Evolutionary conservation across 805 yeast species (phyloP).

Genomic region (Pichia nanzhaoensis): DNA sequence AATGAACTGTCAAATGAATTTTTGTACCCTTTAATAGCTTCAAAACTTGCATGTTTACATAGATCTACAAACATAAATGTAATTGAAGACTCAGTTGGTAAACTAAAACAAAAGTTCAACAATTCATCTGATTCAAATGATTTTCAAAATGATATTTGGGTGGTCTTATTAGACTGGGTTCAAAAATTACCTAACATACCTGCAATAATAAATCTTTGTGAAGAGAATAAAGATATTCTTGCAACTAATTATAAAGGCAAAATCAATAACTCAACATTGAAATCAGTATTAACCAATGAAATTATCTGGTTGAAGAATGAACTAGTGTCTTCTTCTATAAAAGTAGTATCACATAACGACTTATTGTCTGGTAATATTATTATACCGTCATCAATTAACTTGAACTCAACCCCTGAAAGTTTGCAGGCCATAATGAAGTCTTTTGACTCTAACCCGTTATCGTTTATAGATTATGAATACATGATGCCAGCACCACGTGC

Average conservation of each 20-base stretch:
- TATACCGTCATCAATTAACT: constrained; percentile 34
- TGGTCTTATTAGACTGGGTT: constrained; percentile 56
- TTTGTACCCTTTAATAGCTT: constrained; percentile 54
- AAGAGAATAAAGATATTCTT: constrained; percentile 28
- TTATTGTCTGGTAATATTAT: constrained; percentile 68
- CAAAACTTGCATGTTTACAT: constrained; percentile 69
- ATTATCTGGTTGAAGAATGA: constrained; percentile 45
- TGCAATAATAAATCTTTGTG: constrained; percentile 32
- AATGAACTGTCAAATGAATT: constrained; percentile 42
- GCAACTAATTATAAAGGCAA: constrained; percentile 6
- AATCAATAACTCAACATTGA: constrained; percentile 11
- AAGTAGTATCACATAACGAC: constrained; percentile 66
- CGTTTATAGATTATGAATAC: constrained; percentile 67
- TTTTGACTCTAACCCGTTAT: constrained; percentile 33
- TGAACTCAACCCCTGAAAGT: neutral
- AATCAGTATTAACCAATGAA: constrained; percentile 41
- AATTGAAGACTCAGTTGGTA: constrained; percentile 42
- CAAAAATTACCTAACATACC: constrained; percentile 48
- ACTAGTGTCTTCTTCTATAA: constrained; percentile 40
- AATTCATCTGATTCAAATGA: neutral
- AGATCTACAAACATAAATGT: constrained; percentile 36
- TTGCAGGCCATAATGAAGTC: constrained; percentile 13
- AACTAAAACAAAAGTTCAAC: constrained; percentile 28
- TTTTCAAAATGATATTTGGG: constrained; percentile 36
- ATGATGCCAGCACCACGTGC: constrained; percentile 69